A percentile compares a stretch with the other conserved stretches of the same genome.
Evolutionary conservation across 768 basidiomycete genomes (phyloP).

Genomic region (Mrakia frigida): DNA sequence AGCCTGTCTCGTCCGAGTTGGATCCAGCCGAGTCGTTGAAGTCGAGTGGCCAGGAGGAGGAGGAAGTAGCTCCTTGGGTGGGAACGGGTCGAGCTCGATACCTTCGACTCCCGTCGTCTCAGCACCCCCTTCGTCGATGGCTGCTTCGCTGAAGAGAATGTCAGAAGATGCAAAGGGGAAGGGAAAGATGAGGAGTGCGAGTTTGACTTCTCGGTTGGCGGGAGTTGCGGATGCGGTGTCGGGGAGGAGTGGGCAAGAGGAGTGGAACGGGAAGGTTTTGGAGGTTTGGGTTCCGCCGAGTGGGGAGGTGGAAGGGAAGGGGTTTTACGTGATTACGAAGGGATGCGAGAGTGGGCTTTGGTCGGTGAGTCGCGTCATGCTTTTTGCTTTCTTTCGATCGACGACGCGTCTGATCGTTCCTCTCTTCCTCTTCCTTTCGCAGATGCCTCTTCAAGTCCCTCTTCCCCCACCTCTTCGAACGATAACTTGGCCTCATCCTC

Average conservation of each 20-base stretch:
- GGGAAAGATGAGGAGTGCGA: slow-evolving; percentile 11
- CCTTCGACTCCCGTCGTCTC: not conserved
- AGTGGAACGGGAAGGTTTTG: not conserved
- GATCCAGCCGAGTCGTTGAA: not conserved
- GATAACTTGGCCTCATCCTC: not conserved
- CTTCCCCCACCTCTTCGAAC: not conserved
- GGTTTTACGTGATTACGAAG: slow-evolving; percentile 10
- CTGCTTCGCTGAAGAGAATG: not conserved
- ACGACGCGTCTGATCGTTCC: not conserved
- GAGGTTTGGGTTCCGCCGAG: not conserved
- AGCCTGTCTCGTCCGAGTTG: slow-evolving; percentile 18
- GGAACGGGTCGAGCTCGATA: not conserved
- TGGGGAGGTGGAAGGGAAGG: not conserved
- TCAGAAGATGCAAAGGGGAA: slow-evolving; percentile 4
- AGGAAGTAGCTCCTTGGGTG: no score
- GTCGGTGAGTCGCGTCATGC: not conserved
- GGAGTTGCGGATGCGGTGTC: not conserved
- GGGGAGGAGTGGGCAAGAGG: not conserved
- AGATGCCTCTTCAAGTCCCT: slow-evolving; percentile 21
- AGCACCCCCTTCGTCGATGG: not conserved
- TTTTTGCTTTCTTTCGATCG: not conserved
- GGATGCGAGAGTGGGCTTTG: slow-evolving; percentile 2
- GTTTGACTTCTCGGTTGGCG: not conserved
- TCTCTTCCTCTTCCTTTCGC: not conserved
- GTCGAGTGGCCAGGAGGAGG: slow-evolving; percentile 23